Evolutionary conservation across 192 early-diverging fungal genomes (phyloP), one percentile per base, ranked within the genome.

Genomic region (Podochytrium sp.): DNA sequence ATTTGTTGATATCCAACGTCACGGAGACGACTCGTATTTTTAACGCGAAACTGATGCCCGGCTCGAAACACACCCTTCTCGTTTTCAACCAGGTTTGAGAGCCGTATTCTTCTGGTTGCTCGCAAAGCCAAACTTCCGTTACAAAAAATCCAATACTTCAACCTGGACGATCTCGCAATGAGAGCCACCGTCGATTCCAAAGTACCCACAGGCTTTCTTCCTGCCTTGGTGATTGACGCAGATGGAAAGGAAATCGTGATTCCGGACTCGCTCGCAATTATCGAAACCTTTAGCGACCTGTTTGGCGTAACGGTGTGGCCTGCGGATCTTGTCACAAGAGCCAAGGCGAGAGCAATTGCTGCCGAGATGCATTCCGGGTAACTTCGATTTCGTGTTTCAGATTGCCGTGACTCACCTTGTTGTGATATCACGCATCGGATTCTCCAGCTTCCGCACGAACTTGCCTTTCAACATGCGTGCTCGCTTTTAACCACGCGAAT

Each of bases 391-490:
- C 40, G 1, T 57, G 12, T 18, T 29, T 1, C 12, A 25, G 27
- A 56, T 25, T n/a, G 27, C 12, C 53, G 0, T 27, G 12, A 29
- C 12, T 23, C 27, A 18, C 4, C 59, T 10, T 37, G 12, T 50
- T n/a, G 18, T 34, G n/a, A n/a, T n/a, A n/a, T n/a, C n/a, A n/a
- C n/a, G n/a, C n/a, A n/a, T 30, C 65, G 35, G 66, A 7, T 69
- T 41, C 53, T 4, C 23, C 20, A 14, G 6, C 38, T 6, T 69
- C 23, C 49, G 66, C 34, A 35, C 25, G n/a, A 33, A 18, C 33
- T 55, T 69, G 66, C 47, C 66, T 5, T 69, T 47, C 66, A 69
- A 69, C 51, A 4, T 69, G 14, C 66, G 66, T 37, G 51, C 52
- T 30, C 49, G 66, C 12, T 69, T 34, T 30, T 7, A 20, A 6